These are phyloP conservation scores for Phytophthora palmivora DNA, from an alignment of 352 stramenopile genomes.

Conservation along the genomic window DNA sequence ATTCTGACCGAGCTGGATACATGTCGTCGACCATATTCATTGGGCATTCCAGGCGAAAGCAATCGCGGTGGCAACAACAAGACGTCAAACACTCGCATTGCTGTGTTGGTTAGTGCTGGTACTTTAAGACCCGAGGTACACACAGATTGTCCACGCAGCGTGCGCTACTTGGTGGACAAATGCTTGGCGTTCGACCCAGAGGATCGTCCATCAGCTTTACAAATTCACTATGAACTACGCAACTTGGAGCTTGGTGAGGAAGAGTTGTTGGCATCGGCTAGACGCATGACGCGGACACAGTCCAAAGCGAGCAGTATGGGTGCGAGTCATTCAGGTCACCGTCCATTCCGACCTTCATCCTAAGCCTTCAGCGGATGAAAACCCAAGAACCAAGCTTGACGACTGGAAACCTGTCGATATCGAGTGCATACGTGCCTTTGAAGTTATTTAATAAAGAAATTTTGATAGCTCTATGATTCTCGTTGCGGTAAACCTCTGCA, in stretches of 20 bases:
- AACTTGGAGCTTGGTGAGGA: constrained; percentile 40
- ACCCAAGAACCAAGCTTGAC: no score
- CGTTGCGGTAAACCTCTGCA: no score
- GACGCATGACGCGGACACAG: constrained; percentile 35
- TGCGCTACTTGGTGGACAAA: constrained; percentile 54
- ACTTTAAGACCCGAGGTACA: constrained; percentile 55
- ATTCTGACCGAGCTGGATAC: constrained; percentile 65
- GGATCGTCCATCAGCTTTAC: constrained; percentile 62
- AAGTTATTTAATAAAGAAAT: constrained; percentile 40
- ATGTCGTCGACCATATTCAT: constrained; percentile 36
- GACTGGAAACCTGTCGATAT: no score
- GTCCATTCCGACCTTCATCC: constrained; percentile 14
- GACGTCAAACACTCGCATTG: constrained; percentile 56
- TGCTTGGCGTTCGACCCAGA: constrained; percentile 63
- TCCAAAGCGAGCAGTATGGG: constrained; percentile 25
- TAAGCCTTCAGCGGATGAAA: constrained; percentile 2
- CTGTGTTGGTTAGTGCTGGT: constrained; percentile 58
- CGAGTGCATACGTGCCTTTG: constrained; percentile 13
- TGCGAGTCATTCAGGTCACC: constrained; percentile 18
- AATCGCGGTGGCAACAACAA: constrained; percentile 34
- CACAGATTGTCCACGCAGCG: constrained; percentile 53
- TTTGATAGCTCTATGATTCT: not conserved
- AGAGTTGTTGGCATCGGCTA: constrained; percentile 25
- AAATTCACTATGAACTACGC: constrained; percentile 77
- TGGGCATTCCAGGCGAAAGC: constrained; percentile 32